A percentile compares a stretch with the other conserved stretches of the same genome.
These are phyloP conservation scores for Arabidopsis lyrata DNA, from an alignment of 441 rosid species.

Conservation along the genomic window DNA sequence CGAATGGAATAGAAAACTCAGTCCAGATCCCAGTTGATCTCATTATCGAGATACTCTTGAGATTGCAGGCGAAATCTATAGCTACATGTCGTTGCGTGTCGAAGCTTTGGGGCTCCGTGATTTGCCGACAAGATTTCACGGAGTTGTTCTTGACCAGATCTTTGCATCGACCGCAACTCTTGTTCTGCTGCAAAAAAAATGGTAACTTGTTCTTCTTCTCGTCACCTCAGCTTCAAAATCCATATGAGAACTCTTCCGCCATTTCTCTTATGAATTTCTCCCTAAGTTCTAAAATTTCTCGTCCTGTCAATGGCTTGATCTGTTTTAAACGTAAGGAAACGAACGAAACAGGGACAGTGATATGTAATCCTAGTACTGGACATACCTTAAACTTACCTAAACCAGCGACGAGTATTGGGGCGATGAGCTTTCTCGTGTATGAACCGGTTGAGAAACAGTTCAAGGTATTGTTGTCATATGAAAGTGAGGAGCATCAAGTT, in stretches of 20 bases:
- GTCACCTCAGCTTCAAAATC: background rate
- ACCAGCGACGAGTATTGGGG: background rate
- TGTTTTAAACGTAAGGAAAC: background rate
- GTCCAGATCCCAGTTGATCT: background rate
- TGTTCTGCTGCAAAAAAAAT: background rate
- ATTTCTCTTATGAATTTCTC: background rate
- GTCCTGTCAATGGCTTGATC: background rate
- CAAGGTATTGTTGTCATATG: background rate
- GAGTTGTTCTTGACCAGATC: background rate
- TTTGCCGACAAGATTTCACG: background rate
- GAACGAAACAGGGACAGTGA: background rate
- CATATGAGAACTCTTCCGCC: background rate
- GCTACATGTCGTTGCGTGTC: background rate
- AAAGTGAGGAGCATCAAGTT: background rate
- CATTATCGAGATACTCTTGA: background rate
- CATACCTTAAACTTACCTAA: background rate
- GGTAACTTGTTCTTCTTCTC: background rate
- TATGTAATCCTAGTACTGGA: background rate
- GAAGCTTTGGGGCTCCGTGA: background rate
- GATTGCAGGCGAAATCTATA: background rate
- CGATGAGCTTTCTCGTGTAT: background rate
- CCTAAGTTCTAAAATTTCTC: background rate
- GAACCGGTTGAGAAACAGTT: background rate
- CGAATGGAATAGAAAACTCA: background rate
- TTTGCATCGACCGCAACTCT: background rate